A percentile compares a stretch with the other conserved stretches of the same genome.
Conservation (phyloP, 2,329 filamentous ascomycete species). For the Arthrocladium fulminans region DNA sequence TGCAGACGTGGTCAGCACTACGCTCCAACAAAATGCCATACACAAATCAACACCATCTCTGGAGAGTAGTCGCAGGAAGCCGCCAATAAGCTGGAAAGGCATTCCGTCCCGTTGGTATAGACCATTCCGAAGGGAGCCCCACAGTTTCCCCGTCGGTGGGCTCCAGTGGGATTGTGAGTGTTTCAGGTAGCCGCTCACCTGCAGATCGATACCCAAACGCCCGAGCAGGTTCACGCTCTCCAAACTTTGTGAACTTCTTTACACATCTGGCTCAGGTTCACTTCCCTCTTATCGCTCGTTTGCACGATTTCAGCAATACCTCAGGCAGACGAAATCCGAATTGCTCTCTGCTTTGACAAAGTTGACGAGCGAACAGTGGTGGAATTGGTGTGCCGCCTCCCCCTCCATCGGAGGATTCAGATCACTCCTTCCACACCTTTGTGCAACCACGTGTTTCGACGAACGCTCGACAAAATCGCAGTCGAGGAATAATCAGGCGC, state of each 20-base stretch:
- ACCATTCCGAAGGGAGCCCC: background rate
- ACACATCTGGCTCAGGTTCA: too few relatives aligned
- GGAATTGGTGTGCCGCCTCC: slow-evolving; percentile 1
- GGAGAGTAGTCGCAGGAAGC: background rate
- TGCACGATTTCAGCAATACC: background rate
- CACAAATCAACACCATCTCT: background rate
- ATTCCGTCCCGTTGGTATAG: background rate
- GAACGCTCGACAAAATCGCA: background rate
- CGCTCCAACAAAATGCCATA: background rate
- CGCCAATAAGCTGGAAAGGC: background rate
- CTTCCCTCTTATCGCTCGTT: background rate
- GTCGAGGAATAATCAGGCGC: background rate
- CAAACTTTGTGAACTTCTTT: too few relatives aligned
- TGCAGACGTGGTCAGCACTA: background rate
- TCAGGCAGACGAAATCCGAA: background rate
- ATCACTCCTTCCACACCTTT: background rate
- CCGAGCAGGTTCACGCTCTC: background rate
- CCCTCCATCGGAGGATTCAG: background rate
- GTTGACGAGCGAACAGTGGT: background rate
- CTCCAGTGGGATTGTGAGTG: background rate
- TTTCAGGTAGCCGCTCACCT: slow-evolving; percentile 3
- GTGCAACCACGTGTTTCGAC: slow-evolving; percentile 1
- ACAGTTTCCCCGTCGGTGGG: background rate
- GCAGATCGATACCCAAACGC: background rate
- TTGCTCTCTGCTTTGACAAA: background rate